phyloP scores from a whole-genome alignment of 805 yeast species.

The Kuraishia piskuri region DNA sequence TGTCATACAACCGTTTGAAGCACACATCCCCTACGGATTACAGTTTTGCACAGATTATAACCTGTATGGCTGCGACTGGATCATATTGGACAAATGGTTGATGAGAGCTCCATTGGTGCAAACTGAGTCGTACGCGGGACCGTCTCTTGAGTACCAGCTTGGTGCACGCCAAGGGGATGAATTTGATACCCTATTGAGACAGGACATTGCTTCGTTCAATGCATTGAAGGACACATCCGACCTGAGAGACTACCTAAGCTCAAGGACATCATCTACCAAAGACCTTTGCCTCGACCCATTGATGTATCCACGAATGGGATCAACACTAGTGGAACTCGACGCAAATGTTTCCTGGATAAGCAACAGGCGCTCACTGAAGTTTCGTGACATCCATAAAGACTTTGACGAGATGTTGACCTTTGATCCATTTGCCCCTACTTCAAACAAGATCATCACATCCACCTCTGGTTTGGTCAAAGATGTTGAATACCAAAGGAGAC shows the following conservation, averaged over 20 bases:
- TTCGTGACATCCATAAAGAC: conserved; percentile 41
- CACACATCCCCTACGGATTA: conserved; percentile 68
- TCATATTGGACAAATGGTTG: conserved; percentile 34
- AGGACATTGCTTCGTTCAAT: conserved; percentile 18
- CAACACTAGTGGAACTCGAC: conserved; percentile 66
- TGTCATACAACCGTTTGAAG: conserved; percentile 54
- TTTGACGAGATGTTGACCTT: conserved; percentile 27
- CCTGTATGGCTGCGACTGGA: conserved; percentile 78
- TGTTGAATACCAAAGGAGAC: conserved; percentile 39
- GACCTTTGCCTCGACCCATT: conserved; percentile 21
- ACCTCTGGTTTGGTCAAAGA: conserved; percentile 57
- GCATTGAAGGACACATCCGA: conserved; percentile 16
- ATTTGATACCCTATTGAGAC: conserved; percentile 9
- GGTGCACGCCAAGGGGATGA: conserved; percentile 10
- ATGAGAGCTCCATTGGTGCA: conserved; percentile 50
- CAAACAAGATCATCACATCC: conserved; percentile 25
- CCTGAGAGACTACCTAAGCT: neutral
- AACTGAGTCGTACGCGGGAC: conserved; percentile 2
- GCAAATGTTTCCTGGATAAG: conserved; percentile 47
- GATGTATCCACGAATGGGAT: conserved; percentile 44
- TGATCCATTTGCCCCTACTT: neutral
- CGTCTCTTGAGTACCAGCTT: neutral
- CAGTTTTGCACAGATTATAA: conserved; percentile 84
- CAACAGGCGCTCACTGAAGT: conserved; percentile 39
- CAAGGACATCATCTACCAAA: conserved; percentile 1